phyloP scores from a whole-genome alignment of 2,329 filamentous ascomycete genomes.

The Arthrocladium fulminans region DNA sequence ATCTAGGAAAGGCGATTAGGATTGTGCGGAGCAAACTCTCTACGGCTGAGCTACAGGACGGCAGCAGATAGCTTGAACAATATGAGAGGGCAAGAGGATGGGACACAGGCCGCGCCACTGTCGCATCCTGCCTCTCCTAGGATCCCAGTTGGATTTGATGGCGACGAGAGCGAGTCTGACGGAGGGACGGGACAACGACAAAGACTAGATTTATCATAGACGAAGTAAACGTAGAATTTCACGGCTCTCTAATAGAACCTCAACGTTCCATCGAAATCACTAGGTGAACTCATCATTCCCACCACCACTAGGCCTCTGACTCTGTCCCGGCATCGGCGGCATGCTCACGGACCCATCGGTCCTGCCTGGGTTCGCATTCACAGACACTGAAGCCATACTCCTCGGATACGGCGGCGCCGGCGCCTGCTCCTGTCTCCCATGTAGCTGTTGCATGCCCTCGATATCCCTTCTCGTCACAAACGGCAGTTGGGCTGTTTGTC shows the following conservation, averaged over 20 bases:
- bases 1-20: too few species aligned
- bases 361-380: not conserved
- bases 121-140: too few species aligned
- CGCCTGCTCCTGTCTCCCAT: conserved; percentile 30
- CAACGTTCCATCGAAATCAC: too few species aligned
- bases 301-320: not conserved
- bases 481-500: conserved; percentile 35
- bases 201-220: too few species aligned
- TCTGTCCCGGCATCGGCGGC: not conserved
- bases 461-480: conserved; percentile 73
- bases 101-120: too few species aligned
- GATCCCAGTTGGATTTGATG: too few species aligned
- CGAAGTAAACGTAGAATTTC: too few species aligned
- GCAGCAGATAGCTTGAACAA: too few species aligned
- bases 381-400: not conserved
- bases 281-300: not conserved
- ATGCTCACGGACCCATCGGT: not conserved
- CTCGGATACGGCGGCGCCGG: conserved; percentile 1
- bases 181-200: too few species aligned
- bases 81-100: too few species aligned
- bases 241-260: too few species aligned
- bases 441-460: conserved; percentile 65
- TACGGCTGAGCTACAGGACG: not conserved
- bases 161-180: too few species aligned
- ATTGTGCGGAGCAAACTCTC: not conserved